phyloP scores from a whole-genome alignment of 225 moss, liverwort and hornwort genomes.

The Thuidium tamariscinum region DNA sequence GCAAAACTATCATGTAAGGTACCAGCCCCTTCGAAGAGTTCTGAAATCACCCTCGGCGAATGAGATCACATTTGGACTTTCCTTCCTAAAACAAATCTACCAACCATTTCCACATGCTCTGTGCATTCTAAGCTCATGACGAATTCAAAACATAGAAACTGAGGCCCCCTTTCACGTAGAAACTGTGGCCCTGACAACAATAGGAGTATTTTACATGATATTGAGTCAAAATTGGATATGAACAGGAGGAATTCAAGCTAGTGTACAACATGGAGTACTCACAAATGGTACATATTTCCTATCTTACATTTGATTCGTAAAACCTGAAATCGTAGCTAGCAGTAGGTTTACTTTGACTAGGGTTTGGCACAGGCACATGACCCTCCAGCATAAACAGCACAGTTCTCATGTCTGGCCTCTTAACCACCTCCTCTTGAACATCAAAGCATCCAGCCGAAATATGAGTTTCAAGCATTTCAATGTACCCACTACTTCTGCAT shows the following conservation, averaged over 20 bases:
- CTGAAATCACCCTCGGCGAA: neutral
- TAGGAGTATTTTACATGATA: neutral
- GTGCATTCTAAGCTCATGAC: neutral
- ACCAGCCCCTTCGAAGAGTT: neutral
- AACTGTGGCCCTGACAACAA: neutral
- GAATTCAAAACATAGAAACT: neutral
- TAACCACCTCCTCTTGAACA: constrained; percentile 11
- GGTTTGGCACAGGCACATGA: neutral
- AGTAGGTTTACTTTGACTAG: neutral
- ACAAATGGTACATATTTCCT: neutral
- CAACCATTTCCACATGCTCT: neutral
- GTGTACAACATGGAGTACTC: neutral
- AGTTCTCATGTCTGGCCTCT: constrained; percentile 14
- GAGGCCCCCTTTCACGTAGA: neutral
- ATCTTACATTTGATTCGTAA: neutral
- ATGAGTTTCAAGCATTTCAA: neutral
- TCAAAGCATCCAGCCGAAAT: neutral
- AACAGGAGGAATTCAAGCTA: neutral
- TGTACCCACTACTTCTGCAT: neutral
- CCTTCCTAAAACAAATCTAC: neutral
- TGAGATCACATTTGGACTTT: neutral
- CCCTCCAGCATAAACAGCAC: constrained; percentile 27
- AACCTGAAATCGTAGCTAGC: neutral
- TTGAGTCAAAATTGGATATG: neutral
- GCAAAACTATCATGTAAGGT: neutral